Evolutionary conservation across 495 filamentous ascomycete species (phyloP).

Genomic region (Lindgomyces ingoldianus): DNA sequence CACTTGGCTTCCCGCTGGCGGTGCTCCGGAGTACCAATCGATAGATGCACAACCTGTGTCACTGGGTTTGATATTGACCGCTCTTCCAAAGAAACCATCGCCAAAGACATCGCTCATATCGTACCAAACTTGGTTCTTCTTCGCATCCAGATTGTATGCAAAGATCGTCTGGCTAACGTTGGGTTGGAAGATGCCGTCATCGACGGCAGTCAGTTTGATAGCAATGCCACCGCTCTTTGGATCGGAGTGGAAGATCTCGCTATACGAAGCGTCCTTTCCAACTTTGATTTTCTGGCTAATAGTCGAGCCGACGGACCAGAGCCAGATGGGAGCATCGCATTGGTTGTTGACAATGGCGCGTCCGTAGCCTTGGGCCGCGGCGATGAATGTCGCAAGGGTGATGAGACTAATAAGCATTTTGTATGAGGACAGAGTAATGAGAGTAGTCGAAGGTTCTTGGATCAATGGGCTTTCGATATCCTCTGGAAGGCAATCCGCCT

Average conservation of each 20-base stretch:
- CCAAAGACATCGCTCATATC: conserved; percentile 60
- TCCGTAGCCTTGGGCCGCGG: conserved; percentile 46
- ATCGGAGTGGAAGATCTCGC: conserved; percentile 6
- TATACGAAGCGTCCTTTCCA: conserved; percentile 28
- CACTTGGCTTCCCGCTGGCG: conserved; percentile 49
- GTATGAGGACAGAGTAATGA: too few species aligned
- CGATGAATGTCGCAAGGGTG: not conserved
- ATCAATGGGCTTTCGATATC: too few species aligned
- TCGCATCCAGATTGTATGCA: conserved; percentile 54
- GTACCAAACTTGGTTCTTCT: conserved; percentile 52
- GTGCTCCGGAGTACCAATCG: conserved; percentile 52
- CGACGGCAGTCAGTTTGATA: conserved; percentile 54
- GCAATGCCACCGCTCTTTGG: conserved; percentile 54
- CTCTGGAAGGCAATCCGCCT: too few species aligned
- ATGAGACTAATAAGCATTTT: conserved; percentile 11
- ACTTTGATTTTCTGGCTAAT: conserved; percentile 45
- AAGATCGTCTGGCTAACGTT: conserved; percentile 57
- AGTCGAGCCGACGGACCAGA: conserved; percentile 58
- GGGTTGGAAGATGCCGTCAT: conserved; percentile 49
- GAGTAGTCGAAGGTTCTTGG: too few species aligned
- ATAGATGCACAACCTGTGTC: conserved; percentile 42
- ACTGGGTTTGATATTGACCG: conserved; percentile 45
- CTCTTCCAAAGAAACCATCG: conserved; percentile 52
- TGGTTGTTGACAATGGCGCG: conserved; percentile 56
- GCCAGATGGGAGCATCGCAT: conserved; percentile 51